Evolutionary conservation across 1,139 yeast species (phyloP).

Genomic region (Candida labiduridarum): DNA sequence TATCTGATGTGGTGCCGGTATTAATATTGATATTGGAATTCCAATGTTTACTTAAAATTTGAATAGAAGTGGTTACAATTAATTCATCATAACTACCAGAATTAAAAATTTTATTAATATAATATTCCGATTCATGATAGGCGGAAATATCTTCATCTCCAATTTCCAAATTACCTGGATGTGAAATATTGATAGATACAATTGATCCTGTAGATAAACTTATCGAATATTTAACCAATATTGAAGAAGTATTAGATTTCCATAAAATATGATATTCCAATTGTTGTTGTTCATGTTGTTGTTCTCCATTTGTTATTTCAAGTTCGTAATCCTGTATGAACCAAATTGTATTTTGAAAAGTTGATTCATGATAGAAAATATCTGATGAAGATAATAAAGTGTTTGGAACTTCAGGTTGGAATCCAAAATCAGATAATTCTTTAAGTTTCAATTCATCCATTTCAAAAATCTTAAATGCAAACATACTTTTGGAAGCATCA

Average conservation of each 20-base stretch:
- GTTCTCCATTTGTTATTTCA: conserved; percentile 22
- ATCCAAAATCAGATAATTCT: conserved; percentile 27
- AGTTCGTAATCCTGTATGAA: conserved; percentile 41
- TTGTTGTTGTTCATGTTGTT: conserved; percentile 9
- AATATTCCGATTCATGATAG: conserved; percentile 36
- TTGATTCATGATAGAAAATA: conserved; percentile 11
- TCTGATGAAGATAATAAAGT: conserved; percentile 12
- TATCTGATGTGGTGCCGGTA: neutral
- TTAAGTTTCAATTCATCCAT: conserved; percentile 22
- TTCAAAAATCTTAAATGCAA: conserved; percentile 27
- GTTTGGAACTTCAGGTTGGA: conserved; percentile 30
- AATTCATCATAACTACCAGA: conserved; percentile 47
- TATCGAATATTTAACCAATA: conserved; percentile 30
- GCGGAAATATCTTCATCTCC: conserved; percentile 27
- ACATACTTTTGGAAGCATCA: conserved; percentile 22
- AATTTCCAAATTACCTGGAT: conserved; percentile 14
- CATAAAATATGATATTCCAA: conserved; percentile 46
- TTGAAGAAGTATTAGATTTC: conserved; percentile 65
- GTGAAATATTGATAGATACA: conserved; percentile 21
- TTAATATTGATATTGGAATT: conserved; percentile 11
- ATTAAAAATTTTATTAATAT: conserved; percentile 46
- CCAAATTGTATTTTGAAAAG: conserved; percentile 46
- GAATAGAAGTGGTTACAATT: conserved; percentile 44
- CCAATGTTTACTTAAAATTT: conserved; percentile 32
- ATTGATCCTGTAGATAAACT: conserved; percentile 22